phyloP scores from a whole-genome alignment of 805 yeast species.

The Kuraishia borneana region DNA sequence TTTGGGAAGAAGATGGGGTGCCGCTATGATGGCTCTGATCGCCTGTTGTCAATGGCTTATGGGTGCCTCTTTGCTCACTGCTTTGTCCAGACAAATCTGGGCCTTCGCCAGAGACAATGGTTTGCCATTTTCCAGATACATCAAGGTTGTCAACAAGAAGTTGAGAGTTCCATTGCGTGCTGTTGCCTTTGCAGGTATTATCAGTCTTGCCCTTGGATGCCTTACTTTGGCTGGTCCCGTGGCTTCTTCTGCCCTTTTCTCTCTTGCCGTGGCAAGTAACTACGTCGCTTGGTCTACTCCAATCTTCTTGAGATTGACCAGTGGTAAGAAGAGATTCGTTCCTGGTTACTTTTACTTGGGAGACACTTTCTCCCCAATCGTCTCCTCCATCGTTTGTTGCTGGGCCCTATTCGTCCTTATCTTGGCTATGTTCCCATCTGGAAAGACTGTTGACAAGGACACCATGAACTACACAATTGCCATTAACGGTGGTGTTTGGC shows the following conservation, averaged over 20 bases:
- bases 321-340: slow-evolving; percentile 26
- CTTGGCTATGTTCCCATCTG: slow-evolving; percentile 28
- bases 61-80: slow-evolving; percentile 34
- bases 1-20: slow-evolving; percentile 36
- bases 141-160: slow-evolving; percentile 29
- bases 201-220: slow-evolving; percentile 26
- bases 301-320: slow-evolving; percentile 25
- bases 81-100: slow-evolving; percentile 38
- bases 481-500: slow-evolving; percentile 20
- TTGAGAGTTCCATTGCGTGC: slow-evolving; percentile 34
- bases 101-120: slow-evolving; percentile 44
- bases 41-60: slow-evolving; percentile 37
- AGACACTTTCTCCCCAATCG: slow-evolving; percentile 14
- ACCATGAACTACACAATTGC: slow-evolving; percentile 25
- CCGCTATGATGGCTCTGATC: slow-evolving; percentile 35
- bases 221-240: slow-evolving; percentile 28
- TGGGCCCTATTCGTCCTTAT: slow-evolving; percentile 19
- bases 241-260: slow-evolving; percentile 35
- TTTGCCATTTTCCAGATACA: slow-evolving; percentile 28
- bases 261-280: slow-evolving; percentile 32
- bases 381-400: slow-evolving; percentile 18
- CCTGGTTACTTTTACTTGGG: slow-evolving; percentile 35
- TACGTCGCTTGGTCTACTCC: slow-evolving; percentile 34
- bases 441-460: slow-evolving; percentile 16
- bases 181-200: slow-evolving; percentile 24